Base-by-base conservation (phyloP, 2,329 filamentous ascomycete genomes). In the Fusarium buxicola region DNA sequence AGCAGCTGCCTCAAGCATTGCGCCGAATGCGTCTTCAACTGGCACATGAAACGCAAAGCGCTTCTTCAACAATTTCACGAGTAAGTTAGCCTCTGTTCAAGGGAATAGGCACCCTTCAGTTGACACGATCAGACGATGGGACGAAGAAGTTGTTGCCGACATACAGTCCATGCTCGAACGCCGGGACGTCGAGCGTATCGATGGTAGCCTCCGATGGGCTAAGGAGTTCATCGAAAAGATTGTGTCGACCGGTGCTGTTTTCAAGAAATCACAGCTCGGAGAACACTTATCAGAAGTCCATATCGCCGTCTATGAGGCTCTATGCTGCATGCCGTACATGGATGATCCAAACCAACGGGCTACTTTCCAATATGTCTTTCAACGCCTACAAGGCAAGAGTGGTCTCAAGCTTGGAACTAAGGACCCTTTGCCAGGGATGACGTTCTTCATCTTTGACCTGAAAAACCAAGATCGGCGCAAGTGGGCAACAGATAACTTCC, bases 271-370 rank as follows among this genome's bases (percentile, higher is more conserved):
- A 0, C 78, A 80, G 48, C 76, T 85, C 32, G 80, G 80, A 11
- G 77, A 78, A 16, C 74, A 82, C 7, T 77, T 84, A 25, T 78
- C 84, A 2, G 80, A 85, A 25, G 87, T 92, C 7, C 85, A 96
- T 46, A 85, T 95, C 56, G 89, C 92, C 10, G 86, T 98, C 27
- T 97, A 96, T 69, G 94, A 98, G 74, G 89, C 91, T 0, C 80
- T 98, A 47, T 96, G 93, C 74, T 96, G 91, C 74, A 87, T 93
- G 65, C 84, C 90, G 1, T 92, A 96, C 72, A 81, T 97, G 59
- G 83, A 77, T 39, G 67, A 80, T n/a, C 79, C 82, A 2, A 80
- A 82, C 5, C 81, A 82, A 63, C 80, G 83, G 3, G 68, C 73
- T 1, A 73, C 88, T 64, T 97, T 98, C 73, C 91, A 97, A 73